Base-by-base conservation (phyloP, 2,329 filamentous ascomycete genomes). In the Botrytis tulipae region DNA sequence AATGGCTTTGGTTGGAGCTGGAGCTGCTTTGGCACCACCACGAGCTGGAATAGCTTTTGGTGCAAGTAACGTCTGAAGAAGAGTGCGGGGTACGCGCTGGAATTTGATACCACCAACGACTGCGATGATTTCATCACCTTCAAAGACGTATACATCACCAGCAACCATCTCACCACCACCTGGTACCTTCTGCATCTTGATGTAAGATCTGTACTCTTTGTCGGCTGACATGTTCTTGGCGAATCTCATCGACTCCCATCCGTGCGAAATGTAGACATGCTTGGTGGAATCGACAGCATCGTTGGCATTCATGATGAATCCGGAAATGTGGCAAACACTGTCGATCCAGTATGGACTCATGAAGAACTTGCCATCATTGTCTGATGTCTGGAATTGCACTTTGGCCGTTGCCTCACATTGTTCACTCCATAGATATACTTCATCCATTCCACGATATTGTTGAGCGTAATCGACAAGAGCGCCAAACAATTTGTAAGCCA, bases 401-500 rank as follows among this genome's bases (percentile, higher is more conserved):
- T 80, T 81, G 76, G 83, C 82, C 40, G 84, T 83, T 51, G 84
- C 83, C 78, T 85, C 84, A 73, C 82, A 83, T 12, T 82, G 76
- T 67, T 90, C 89, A 71, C 83, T 80, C 66, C 78, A 76, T 10
- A 90, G 82, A 40, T 89, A 84, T 16, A 89, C 86, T 71, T 88
- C 86, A 44, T 88, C 84, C 81, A 89, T 88, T 44, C 87, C 88
- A 70, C 83, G 84, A 79, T 87, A 90, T 40, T 83, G 82, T 16
- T 77, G 80, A 32, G 84, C 82, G 75, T 89, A 90, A 78, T 88
- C 86, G 9, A 89, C 87, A 0, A 89, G 82, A 60, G 87, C 84
- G 54, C 84, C 83, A 76, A 87, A 87, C 71, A 91, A 86, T 83
- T 94, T 94, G 86, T 95, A 95, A 29, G 91, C 90, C 84, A 94